Base-by-base conservation (phyloP, 2,329 filamentous ascomycete species). In the Ceratocystis cacaofunesta region DNA sequence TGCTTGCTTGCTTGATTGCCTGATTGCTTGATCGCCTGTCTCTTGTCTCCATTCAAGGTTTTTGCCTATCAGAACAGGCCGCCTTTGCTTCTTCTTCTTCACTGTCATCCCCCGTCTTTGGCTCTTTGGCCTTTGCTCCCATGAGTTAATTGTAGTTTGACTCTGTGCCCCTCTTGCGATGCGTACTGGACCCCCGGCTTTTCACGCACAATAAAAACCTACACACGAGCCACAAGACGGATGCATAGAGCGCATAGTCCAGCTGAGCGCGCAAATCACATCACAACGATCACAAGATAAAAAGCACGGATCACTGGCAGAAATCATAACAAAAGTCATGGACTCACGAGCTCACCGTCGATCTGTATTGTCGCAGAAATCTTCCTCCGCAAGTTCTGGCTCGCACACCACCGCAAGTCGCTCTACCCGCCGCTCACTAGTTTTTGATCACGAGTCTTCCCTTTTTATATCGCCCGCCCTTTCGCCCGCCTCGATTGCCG, bases 391-490 rank as follows among this genome's bases (percentile, higher is more conserved):
- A 43, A 57, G 30, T 48, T 63, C 41, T 28, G 58, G 55, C 62
- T 60, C 66, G 12, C 43, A 41, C 19, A 32, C 52, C n/a, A 58
- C 52, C 6, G n/a, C 52, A 30, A 58, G 12, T 5, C 63, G 63
- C 7, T 62, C 66, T 25, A 43, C 55, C 41, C 58, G 60, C 15
- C 62, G 66, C 6, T 67, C 65, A 2, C 48, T 64, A 17, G 64
- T 65, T 30, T 67, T 67, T 17, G 66, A 67, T 55, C 66, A 67
- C 66, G 66, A 67, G 28, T 67, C 66, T 22, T 67, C 66, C 1
- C 48, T 65, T n/a, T 65, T 65, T 19, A 65, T 67, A 46, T 67
- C 66, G n/a, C 66, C 66, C 3, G 63, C 66, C 6, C 63, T 67
- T 2, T 67, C 66, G 5, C 63, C 63, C 6, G 50, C 41, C 12